phyloP scores from a whole-genome alignment of 2,329 filamentous ascomycete genomes.

The Harringtonia aguacate region DNA sequence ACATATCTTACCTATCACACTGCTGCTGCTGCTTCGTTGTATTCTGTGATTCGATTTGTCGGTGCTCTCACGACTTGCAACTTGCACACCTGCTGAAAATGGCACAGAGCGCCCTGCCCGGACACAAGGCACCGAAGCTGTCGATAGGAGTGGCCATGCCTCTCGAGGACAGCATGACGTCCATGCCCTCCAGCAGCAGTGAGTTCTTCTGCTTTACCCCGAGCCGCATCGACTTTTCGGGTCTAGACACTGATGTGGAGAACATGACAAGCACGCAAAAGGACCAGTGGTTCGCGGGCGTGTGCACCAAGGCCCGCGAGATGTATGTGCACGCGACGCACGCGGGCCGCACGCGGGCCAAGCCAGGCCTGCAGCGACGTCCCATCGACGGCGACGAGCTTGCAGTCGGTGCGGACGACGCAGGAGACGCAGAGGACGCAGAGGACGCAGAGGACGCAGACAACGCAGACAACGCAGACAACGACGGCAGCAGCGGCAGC shows the following conservation, averaged over 20 bases:
- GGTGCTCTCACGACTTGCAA: too few species aligned
- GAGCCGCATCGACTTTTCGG: neutral
- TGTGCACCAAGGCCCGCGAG: neutral
- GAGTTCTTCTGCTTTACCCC: neutral
- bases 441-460: neutral
- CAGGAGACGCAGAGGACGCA: neutral
- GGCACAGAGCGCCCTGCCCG: too few species aligned
- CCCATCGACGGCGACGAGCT: neutral
- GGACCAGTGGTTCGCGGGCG: neutral
- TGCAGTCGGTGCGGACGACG: neutral
- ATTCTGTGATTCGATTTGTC: too few species aligned
- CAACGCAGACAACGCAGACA: neutral
- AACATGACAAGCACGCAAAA: neutral
- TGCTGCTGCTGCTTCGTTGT: too few species aligned
- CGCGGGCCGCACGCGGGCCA: neutral
- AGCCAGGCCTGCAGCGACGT: neutral
- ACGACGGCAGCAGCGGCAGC: neutral
- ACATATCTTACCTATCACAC: too few species aligned
- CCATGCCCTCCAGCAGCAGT: neutral
- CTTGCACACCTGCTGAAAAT: too few species aligned
- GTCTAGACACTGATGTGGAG: too few species aligned
- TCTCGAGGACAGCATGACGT: too few species aligned
- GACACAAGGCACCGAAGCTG: too few species aligned
- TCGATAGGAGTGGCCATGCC: too few species aligned
- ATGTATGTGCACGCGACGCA: conserved; percentile 2